A percentile compares a stretch with the other conserved stretches of the same genome.
Evolutionary conservation across 2,329 filamentous ascomycete genomes (phyloP).

Genomic region (Cladosporium sp.): DNA sequence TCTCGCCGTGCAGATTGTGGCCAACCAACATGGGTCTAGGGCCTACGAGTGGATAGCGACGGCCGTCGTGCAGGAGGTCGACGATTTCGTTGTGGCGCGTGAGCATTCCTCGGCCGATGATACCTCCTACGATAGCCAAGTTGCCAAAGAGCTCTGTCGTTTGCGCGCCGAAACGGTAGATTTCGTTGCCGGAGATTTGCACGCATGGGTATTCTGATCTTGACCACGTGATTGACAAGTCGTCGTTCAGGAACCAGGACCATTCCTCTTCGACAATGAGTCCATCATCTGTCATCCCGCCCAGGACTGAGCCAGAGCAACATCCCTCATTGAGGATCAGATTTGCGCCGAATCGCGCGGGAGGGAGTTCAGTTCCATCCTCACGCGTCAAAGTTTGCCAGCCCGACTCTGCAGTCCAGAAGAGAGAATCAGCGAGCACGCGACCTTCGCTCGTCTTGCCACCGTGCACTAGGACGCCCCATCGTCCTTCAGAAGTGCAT

Average conservation of each 20-base stretch:
- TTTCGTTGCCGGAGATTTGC: not conserved
- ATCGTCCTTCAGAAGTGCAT: conserved; percentile 26
- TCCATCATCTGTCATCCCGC: not conserved
- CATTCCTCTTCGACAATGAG: not conserved
- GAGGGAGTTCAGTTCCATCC: conserved; percentile 27
- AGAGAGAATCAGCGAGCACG: conserved; percentile 38
- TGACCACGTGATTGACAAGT: not conserved
- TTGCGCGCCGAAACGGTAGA: conserved; percentile 47
- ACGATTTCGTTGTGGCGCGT: conserved; percentile 51
- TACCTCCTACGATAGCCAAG: conserved; percentile 50
- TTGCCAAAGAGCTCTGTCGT: conserved; percentile 42
- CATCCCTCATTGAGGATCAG: conserved; percentile 39
- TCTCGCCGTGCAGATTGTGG: conserved; percentile 48
- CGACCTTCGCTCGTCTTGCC: conserved; percentile 41
- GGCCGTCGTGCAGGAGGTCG: not conserved
- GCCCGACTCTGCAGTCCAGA: conserved; percentile 45
- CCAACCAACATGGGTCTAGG: conserved; percentile 64
- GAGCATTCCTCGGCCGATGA: conserved; percentile 42
- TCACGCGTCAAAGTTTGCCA: conserved; percentile 51
- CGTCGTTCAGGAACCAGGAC: not conserved
- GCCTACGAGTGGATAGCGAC: not conserved
- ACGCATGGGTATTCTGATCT: not conserved
- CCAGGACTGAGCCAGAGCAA: not conserved
- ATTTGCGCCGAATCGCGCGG: conserved; percentile 53
- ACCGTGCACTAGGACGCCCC: conserved; percentile 40